Evolutionary conservation across 176 grass and related monocot species (phyloP).

Genomic region (Dendrocalamus sinicus): DNA sequence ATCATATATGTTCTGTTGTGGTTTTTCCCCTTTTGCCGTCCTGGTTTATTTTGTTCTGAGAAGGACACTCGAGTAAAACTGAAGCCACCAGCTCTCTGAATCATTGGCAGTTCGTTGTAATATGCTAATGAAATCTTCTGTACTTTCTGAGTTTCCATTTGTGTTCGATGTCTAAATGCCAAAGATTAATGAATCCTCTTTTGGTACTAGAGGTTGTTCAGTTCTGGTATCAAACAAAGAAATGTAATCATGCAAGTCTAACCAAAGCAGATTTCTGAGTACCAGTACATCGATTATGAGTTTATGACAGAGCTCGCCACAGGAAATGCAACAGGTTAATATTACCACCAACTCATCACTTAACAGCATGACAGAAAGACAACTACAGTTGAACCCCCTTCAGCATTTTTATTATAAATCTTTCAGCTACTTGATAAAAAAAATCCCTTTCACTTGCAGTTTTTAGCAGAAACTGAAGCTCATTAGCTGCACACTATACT

Average conservation of each 20-base stretch:
- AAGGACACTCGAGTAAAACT: neutral
- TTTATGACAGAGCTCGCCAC: neutral
- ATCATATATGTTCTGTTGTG: neutral
- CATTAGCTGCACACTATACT: neutral
- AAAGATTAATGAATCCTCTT: neutral
- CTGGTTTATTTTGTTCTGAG: neutral
- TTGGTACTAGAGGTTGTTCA: neutral
- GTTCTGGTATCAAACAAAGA: constrained; percentile 19
- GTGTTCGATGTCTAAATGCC: neutral
- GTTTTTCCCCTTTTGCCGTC: neutral
- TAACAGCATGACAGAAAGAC: neutral
- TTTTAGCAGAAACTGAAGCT: neutral
- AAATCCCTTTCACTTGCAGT: neutral
- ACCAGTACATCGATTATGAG: neutral
- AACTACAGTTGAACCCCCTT: constrained; percentile 30
- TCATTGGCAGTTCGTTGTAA: neutral
- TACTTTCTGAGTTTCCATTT: constrained; percentile 1
- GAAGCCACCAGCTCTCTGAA: constrained; percentile 30
- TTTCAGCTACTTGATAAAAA: neutral
- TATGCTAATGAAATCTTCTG: constrained; percentile 5
- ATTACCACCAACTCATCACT: neutral
- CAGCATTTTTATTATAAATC: neutral
- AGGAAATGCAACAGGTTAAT: neutral
- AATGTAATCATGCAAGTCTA: constrained; percentile 6
- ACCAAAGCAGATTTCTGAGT: constrained; percentile 4